A percentile compares a stretch with the other conserved stretches of the same genome.
These are phyloP conservation scores for Lactarius sp. DNA, from an alignment of 768 basidiomycete species.

Conservation along the genomic window DNA sequence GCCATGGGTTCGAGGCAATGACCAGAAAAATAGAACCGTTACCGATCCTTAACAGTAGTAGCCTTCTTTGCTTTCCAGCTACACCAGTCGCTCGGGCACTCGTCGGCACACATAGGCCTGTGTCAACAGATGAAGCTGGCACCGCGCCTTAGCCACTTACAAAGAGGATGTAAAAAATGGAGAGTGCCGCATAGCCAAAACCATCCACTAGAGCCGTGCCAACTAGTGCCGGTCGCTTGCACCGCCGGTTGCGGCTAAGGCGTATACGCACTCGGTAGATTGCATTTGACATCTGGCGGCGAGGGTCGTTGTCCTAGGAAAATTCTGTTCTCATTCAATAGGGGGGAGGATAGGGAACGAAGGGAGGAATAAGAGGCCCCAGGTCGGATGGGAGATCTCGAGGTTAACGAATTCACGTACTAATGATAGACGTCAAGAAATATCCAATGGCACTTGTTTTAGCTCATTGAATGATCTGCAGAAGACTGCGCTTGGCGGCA, in stretches of 20 bases:
- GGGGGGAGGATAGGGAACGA: no score
- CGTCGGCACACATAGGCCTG: background rate
- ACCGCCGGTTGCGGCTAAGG: background rate
- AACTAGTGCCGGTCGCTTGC: background rate
- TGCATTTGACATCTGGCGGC: background rate
- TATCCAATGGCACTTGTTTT: background rate
- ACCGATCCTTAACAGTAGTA: no score
- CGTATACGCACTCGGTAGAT: background rate
- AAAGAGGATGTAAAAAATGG: background rate
- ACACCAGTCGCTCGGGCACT: background rate
- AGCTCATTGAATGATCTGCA: background rate
- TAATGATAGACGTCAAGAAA: background rate
- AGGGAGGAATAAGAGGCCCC: no score
- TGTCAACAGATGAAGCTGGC: background rate
- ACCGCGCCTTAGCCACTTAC: background rate
- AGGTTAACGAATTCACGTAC: no score
- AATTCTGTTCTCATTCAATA: no score
- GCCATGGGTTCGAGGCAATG: no score
- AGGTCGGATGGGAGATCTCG: no score
- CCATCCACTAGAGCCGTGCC: background rate
- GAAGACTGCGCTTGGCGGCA: no score
- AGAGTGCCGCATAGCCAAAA: background rate
- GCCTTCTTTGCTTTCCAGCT: background rate
- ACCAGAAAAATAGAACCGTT: no score
- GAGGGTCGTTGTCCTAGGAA: background rate